phyloP scores from a whole-genome alignment of 805 yeast genomes.

The Saturnispora besseyi region DNA sequence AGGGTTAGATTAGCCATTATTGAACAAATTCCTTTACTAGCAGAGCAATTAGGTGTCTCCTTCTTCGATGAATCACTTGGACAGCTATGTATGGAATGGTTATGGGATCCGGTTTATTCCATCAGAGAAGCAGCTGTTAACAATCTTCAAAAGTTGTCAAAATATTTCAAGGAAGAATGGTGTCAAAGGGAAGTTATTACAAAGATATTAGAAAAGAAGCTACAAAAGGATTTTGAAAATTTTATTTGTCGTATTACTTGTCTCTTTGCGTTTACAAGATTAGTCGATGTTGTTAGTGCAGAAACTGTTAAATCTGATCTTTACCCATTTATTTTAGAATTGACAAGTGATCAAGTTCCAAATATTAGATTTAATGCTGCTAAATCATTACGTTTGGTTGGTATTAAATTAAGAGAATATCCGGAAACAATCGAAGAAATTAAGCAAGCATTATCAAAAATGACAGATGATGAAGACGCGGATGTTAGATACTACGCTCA shows the following conservation, averaged over 20 bases:
- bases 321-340: slow-evolving; percentile 68
- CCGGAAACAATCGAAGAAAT: slow-evolving; percentile 42
- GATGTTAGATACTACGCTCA: slow-evolving; percentile 86
- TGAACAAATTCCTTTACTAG: slow-evolving; percentile 90
- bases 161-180: slow-evolving; percentile 91
- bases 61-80: slow-evolving; percentile 90
- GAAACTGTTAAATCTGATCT: slow-evolving; percentile 53
- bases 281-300: slow-evolving; percentile 62
- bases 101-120: slow-evolving; percentile 96
- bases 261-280: slow-evolving; percentile 74
- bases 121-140: slow-evolving; percentile 93
- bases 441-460: slow-evolving; percentile 53
- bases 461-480: slow-evolving; percentile 66
- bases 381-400: slow-evolving; percentile 59
- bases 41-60: slow-evolving; percentile 87
- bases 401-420: slow-evolving; percentile 37
- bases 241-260: slow-evolving; percentile 91
- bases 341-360: slow-evolving; percentile 79
- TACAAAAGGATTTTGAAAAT: slow-evolving; percentile 38
- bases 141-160: slow-evolving; percentile 70
- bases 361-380: slow-evolving; percentile 95
- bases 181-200: slow-evolving; percentile 76
- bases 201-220: slow-evolving; percentile 48
- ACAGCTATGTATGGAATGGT: slow-evolving; percentile 90
- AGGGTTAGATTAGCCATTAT: slow-evolving; percentile 94